Percentiles rank a stretch among this genome's conserved stretches.
These are phyloP conservation scores for Phyllosticta ampelicida DNA, from an alignment of 2,329 filamentous ascomycete genomes.

Conservation along the genomic window DNA sequence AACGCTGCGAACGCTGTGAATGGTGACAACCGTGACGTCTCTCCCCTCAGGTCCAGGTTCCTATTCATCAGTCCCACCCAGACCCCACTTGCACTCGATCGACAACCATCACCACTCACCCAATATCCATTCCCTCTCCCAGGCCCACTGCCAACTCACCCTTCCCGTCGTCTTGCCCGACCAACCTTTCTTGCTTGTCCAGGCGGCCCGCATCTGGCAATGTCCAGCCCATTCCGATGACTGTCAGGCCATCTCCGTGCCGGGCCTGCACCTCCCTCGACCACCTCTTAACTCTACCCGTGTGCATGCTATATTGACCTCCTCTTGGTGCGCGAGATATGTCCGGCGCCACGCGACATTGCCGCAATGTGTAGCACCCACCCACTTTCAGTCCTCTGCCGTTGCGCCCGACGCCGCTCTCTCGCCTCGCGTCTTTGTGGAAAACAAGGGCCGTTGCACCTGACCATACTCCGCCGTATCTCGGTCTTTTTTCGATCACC, in stretches of 20 bases:
- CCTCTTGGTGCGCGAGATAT: not conserved
- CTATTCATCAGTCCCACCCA: not conserved
- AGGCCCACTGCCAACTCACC: not conserved
- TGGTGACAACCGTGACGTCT: not conserved
- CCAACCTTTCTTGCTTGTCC: not conserved
- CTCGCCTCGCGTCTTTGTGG: not conserved
- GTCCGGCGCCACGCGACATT: too few relatives aligned
- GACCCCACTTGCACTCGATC: not conserved
- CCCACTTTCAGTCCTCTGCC: too few relatives aligned
- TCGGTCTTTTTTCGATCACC: not conserved
- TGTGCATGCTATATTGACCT: not conserved
- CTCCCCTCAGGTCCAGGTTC: not conserved
- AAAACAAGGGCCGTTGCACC: not conserved
- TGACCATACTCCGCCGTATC: not conserved
- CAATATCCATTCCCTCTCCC: not conserved
- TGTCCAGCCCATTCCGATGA: not conserved
- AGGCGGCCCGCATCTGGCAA: not conserved
- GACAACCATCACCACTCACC: not conserved
- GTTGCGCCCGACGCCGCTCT: not conserved
- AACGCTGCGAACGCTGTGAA: too few relatives aligned
- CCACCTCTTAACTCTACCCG: too few relatives aligned
- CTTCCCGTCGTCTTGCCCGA: not conserved
- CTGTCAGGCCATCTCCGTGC: not conserved
- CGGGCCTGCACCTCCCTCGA: not conserved
- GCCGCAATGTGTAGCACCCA: too few relatives aligned